phyloP scores from a whole-genome alignment of 1,139 yeast genomes.

The Diutina mesorugosa region DNA sequence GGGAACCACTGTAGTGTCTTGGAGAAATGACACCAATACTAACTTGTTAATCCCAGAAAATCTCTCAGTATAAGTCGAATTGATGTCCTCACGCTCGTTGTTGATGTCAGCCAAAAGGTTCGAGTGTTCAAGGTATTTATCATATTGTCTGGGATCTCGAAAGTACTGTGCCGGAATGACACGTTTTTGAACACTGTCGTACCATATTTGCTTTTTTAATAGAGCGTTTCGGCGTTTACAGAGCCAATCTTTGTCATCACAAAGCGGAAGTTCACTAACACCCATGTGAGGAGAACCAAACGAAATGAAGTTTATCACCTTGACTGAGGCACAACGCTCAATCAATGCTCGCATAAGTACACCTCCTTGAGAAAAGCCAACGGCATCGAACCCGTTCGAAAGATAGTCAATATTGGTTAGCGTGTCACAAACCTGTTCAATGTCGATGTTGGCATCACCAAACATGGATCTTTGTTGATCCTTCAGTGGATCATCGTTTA shows the following conservation, averaged over 20 bases:
- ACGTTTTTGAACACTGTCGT: slow-evolving; percentile 38
- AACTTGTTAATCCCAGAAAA: slow-evolving; percentile 33
- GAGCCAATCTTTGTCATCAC: slow-evolving; percentile 44
- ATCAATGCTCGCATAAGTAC: slow-evolving; percentile 53
- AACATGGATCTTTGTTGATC: slow-evolving; percentile 46
- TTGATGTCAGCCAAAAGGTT: slow-evolving; percentile 51
- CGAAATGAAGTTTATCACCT: slow-evolving; percentile 44
- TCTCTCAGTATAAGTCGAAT: slow-evolving; percentile 24
- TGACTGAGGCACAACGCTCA: slow-evolving; percentile 39
- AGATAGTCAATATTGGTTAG: slow-evolving; percentile 28
- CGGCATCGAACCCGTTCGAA: slow-evolving; percentile 49
- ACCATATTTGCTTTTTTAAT: slow-evolving; percentile 52
- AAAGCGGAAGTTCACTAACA: slow-evolving; percentile 54
- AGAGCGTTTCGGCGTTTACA: slow-evolving; percentile 45
- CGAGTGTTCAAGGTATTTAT: slow-evolving; percentile 35
- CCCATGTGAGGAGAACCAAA: slow-evolving; percentile 84
- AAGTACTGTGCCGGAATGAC: slow-evolving; percentile 69
- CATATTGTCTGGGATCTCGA: slow-evolving; percentile 38
- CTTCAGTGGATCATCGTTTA: slow-evolving; percentile 33
- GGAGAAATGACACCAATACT: slow-evolving; percentile 45
- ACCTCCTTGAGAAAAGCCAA: slow-evolving; percentile 83
- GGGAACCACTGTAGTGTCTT: slow-evolving; percentile 62
- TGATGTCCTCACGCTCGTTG: slow-evolving; percentile 30
- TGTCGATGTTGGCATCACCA: slow-evolving; percentile 42
- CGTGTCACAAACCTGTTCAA: slow-evolving; percentile 25